A percentile compares a stretch with the other conserved stretches of the same genome.
phyloP scores from a whole-genome alignment of 257 asterid species.

The Jasminum sambac region DNA sequence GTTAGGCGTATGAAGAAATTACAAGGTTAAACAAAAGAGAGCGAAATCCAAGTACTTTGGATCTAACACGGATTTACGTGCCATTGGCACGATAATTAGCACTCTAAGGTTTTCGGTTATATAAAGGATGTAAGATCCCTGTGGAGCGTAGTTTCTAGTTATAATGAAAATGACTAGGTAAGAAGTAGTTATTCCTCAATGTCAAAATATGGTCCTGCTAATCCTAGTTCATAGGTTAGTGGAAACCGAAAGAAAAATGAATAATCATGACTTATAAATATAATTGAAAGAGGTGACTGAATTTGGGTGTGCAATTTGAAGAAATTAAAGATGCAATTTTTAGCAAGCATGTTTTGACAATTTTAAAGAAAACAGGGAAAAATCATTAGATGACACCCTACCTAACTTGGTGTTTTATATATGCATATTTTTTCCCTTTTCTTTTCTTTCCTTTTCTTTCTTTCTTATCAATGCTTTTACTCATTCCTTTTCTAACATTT shows the following conservation, averaged over 20 bases:
- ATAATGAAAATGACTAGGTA: neutral
- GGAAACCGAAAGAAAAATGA: constrained; percentile 30
- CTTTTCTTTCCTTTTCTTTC: neutral
- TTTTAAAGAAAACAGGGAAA: neutral
- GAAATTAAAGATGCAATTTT: neutral
- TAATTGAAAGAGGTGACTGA: constrained; percentile 13
- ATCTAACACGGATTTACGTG: constrained; percentile 11
- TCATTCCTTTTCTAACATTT: neutral
- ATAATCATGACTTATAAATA: constrained; percentile 24
- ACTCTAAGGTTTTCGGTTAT: neutral
- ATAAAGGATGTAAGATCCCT: constrained; percentile 2
- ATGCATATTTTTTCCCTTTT: no score
- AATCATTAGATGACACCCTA: neutral
- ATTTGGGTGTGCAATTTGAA: neutral
- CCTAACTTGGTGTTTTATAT: neutral
- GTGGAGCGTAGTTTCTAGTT: neutral
- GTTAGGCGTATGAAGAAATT: constrained; percentile 43
- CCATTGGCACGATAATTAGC: neutral
- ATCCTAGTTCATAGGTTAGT: constrained; percentile 17
- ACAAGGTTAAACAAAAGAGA: neutral
- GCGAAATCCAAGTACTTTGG: constrained; percentile 11
- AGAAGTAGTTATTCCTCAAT: neutral
- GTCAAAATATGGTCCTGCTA: neutral
- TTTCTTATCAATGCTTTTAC: neutral
- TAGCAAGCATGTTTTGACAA: constrained; percentile 10